A percentile compares a stretch with the other conserved stretches of the same genome.
Conservation (phyloP, 192 early-diverging fungal species). For the Backusella circina region DNA sequence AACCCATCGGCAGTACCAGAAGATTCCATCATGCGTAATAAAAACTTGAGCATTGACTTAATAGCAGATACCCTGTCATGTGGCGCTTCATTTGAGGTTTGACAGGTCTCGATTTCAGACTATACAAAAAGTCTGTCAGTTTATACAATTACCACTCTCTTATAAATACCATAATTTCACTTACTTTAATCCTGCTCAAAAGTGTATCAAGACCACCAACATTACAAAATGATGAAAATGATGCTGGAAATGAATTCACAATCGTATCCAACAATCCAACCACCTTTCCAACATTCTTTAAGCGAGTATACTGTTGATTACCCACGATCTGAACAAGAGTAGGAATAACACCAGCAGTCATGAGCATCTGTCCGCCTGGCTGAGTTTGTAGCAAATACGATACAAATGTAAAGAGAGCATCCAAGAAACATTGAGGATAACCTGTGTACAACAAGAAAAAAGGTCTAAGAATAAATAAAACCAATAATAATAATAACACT, state of each 20-base stretch:
- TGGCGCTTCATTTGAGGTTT: conserved; percentile 44
- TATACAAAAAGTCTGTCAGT: conserved; percentile 12
- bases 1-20: conserved; percentile 85
- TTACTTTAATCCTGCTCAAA: conserved; percentile 74
- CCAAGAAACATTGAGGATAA: conserved; percentile 72
- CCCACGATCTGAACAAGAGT: conserved; percentile 69
- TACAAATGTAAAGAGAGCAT: conserved; percentile 78
- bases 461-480: not conserved
- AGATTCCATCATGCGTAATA: conserved; percentile 93
- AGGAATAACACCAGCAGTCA: conserved; percentile 87
- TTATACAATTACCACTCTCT: too few species aligned
- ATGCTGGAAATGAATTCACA: conserved; percentile 69
- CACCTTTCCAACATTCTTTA: conserved; percentile 62
- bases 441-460: conserved; percentile 14
- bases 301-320: conserved; percentile 40
- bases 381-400: conserved; percentile 75
- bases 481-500: not conserved
- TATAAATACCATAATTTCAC: not conserved
- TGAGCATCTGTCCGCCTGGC: conserved; percentile 84
- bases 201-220: conserved; percentile 78
- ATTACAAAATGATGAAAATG: conserved; percentile 78
- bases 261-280: conserved; percentile 81
- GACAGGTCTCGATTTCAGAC: conserved; percentile 54
- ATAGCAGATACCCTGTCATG: conserved; percentile 74
- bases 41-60: conserved; percentile 87